phyloP scores from a whole-genome alignment of 129 eudicot species.

The Artemisia tridentata region DNA sequence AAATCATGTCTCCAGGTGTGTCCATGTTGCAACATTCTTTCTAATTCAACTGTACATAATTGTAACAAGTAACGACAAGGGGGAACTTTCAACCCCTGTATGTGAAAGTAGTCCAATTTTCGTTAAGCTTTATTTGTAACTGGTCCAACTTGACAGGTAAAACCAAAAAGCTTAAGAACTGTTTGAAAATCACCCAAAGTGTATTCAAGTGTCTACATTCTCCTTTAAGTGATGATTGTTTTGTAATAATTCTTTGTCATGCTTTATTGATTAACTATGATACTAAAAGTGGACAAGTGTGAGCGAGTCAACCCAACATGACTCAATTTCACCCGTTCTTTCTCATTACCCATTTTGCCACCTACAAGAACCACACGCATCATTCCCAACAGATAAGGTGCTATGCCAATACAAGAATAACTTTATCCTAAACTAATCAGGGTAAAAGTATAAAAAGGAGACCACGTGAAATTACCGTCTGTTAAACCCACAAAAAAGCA shows the following conservation, averaged over 20 bases:
- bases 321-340: not conserved
- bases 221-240: not conserved
- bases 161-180: not conserved
- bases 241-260: no score
- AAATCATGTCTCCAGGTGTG: not conserved
- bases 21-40: not conserved
- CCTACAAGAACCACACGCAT: not conserved
- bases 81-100: not conserved
- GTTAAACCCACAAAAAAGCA: no score
- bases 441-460: not conserved
- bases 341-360: constrained; percentile 6
- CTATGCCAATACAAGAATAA: not conserved
- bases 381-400: not conserved
- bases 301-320: not conserved
- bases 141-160: not conserved
- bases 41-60: not conserved
- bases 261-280: not conserved
- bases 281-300: not conserved
- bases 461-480: no score
- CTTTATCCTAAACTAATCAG: not conserved
- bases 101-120: not conserved
- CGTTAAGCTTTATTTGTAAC: not conserved
- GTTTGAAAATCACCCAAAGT: not conserved
- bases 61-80: not conserved
- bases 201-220: not conserved